Base-by-base conservation (phyloP, 768 basidiomycete genomes). In the Naganishia onofrii region DNA sequence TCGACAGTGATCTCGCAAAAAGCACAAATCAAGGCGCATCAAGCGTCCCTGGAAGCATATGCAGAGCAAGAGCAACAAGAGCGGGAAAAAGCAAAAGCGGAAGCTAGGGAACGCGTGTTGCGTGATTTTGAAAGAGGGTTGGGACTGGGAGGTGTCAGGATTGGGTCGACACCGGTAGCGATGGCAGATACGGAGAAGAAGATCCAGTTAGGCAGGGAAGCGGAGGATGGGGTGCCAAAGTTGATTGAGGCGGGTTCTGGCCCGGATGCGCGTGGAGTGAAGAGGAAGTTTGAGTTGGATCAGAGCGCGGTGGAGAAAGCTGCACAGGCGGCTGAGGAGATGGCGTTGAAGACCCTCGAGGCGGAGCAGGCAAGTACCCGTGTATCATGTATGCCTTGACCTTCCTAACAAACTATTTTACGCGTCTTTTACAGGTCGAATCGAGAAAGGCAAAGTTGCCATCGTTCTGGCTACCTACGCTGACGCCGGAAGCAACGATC, bases 401-500 rank as follows among this genome's bases (percentile, higher is more conserved):
- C 3, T 19, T 9, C 3, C 31, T 32, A 32, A 57, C 36, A 3
- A 26, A 10, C 2, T 2, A 3, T 51, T 26, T 7, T n/a, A 15
- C 19, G 53, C 42, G 21, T 42, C 28, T n/a, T 36, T 23, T 73
- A n/a, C n/a, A 84, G 79, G 89, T 89, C 0, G 92, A 93, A 72
- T 86, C 89, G 3, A 82, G 95, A 68, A 90, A 89, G 70, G 86
- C 87, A 70, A 96, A 97, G 80, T 85, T 98, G 2, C 93, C 96
- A 1, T 93, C 96, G 76, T 99, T 96, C 79, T 99, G 96, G 96
- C 84, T 99, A 46, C 93, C 93, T 2, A 93, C 91, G 0, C 82
- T 97, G 29, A 93, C 94, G 0, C 94, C 94, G 0, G 79, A 94
- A 86, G 54, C 80, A 87, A 90, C 80, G 82, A 86, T 28, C 84